Base-by-base conservation (phyloP, 805 yeast genomes). In the Cyberlindnera mycetangii region DNA sequence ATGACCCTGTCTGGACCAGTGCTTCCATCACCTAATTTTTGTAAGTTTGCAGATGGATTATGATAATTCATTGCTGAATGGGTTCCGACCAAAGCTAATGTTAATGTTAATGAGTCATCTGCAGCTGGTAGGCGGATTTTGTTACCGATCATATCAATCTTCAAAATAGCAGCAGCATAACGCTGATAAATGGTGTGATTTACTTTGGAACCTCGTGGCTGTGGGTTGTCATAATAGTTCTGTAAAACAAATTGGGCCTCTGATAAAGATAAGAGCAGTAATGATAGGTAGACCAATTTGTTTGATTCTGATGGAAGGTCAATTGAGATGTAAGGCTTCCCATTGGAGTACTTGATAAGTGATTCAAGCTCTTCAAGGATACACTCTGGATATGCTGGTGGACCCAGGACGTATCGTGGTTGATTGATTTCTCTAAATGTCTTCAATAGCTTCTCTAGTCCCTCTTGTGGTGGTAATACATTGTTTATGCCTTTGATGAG, bases 71-170 rank as follows among this genome's bases (percentile, higher is more conserved):
- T 4, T 11, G 31, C 42, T n/a, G 20, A 16, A 17, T 30, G 42
- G 12, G 17, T 21, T n/a, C 32, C 35, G 9, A 39, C 42, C 16
- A 39, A 17, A 16, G 42, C 37, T 6, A 39, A 18, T n/a, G 42
- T 39, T 11, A 39, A 18, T 10, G 18, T 6, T 15, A 39, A 14
- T n/a, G 42, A 32, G 3, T 7, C 4, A 7, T 20, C 12, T 10
- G 15, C 16, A 9, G 14, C 31, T 11, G 42, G 31, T 4, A 39
- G 37, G 5, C 17, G 9, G 21, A 39, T 39, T 14, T 14, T 19
- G 10, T 32, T 8, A 12, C 37, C 37, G 7, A 39, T 8, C 8
- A 32, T 15, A 14, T 39, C 37, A 15, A 39, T n/a, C 24, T 32
- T 39, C 14, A 32, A 16, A 5, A 39, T 25, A 5, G 42, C 42